Percentiles rank a stretch among this genome's conserved stretches.
Evolutionary conservation across 805 yeast species (phyloP).

Genomic region (Jamesozyma piceae): DNA sequence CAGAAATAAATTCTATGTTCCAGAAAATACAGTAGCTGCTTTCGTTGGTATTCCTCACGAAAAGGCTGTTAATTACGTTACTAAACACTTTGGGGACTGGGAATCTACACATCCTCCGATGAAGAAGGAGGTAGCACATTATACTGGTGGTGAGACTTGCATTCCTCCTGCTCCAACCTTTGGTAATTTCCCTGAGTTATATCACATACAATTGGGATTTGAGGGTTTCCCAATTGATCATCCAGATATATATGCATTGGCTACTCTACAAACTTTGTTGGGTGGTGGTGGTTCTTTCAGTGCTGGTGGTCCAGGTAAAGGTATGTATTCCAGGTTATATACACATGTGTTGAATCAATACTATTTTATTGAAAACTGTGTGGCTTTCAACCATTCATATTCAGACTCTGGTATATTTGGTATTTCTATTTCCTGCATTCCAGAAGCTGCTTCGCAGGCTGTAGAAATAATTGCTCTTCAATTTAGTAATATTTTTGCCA

Average conservation of each 20-base stretch:
- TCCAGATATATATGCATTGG: constrained; percentile 83
- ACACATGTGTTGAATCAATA: constrained; percentile 85
- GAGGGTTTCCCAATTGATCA: constrained; percentile 78
- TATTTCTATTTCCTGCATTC: constrained; percentile 72
- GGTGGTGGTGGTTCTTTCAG: constrained; percentile 98
- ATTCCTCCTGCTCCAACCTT: constrained; percentile 45
- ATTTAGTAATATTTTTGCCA: constrained; percentile 40
- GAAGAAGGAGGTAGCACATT: constrained; percentile 35
- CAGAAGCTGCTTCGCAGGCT: constrained; percentile 75
- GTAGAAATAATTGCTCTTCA: constrained; percentile 71
- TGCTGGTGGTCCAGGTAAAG: constrained; percentile 99
- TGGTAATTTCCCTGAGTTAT: constrained; percentile 69
- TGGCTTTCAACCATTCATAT: constrained; percentile 82
- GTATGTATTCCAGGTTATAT: constrained; percentile 92
- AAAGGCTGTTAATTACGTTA: constrained; percentile 54
- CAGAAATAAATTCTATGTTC: constrained; percentile 58
- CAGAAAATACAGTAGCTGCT: constrained; percentile 75
- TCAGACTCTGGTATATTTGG: constrained; percentile 89
- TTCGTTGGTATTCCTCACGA: constrained; percentile 77
- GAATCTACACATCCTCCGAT: constrained; percentile 21
- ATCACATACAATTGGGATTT: constrained; percentile 78
- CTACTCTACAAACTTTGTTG: constrained; percentile 76
- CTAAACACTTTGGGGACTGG: constrained; percentile 58
- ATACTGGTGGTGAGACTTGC: constrained; percentile 51
- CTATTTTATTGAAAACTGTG: constrained; percentile 83